Conservation (phyloP, 164 flowering plant species). For the Cinnamomum micranthum region DNA sequence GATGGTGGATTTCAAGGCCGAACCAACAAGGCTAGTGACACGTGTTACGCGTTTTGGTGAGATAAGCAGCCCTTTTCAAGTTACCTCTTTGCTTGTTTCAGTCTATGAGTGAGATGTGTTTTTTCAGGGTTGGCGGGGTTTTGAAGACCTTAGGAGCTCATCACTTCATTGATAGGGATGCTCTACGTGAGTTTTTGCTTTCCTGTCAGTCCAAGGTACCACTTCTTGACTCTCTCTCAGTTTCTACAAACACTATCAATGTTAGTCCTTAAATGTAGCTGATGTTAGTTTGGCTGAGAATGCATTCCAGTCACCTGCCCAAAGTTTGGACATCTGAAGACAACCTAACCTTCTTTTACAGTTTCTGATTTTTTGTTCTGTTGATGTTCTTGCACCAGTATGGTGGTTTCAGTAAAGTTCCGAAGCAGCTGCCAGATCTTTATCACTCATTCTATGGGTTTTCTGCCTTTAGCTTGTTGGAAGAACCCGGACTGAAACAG, state of each 20-base stretch:
- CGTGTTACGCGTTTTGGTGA: conserved; percentile 98
- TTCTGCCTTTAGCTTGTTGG: conserved; percentile 78
- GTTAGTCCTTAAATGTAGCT: neutral
- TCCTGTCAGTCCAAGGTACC: conserved; percentile 74
- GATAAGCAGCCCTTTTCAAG: conserved; percentile 2
- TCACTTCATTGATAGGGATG: conserved; percentile 48
- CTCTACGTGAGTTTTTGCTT: conserved; percentile 57
- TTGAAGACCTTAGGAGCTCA: conserved; percentile 63
- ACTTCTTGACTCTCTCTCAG: conserved; percentile 3
- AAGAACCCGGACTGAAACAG: conserved; percentile 60
- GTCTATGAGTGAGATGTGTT: neutral
- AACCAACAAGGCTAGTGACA: conserved; percentile 78
- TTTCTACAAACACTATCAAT: neutral
- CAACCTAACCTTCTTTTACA: neutral
- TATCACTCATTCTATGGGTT: conserved; percentile 86
- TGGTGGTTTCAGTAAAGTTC: conserved; percentile 93
- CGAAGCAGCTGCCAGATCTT: conserved; percentile 67
- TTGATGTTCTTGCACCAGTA: conserved; percentile 38
- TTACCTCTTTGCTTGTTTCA: neutral
- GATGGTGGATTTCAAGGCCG: conserved; percentile 98
- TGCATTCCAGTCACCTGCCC: neutral
- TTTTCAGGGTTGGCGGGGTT: conserved; percentile 74
- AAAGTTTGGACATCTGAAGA: neutral
- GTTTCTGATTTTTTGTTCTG: neutral
- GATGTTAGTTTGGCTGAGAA: neutral